A percentile compares a stretch with the other conserved stretches of the same genome.
Evolutionary conservation across 2,329 filamentous ascomycete genomes (phyloP).

Genomic region (Fusarium heterosporum): DNA sequence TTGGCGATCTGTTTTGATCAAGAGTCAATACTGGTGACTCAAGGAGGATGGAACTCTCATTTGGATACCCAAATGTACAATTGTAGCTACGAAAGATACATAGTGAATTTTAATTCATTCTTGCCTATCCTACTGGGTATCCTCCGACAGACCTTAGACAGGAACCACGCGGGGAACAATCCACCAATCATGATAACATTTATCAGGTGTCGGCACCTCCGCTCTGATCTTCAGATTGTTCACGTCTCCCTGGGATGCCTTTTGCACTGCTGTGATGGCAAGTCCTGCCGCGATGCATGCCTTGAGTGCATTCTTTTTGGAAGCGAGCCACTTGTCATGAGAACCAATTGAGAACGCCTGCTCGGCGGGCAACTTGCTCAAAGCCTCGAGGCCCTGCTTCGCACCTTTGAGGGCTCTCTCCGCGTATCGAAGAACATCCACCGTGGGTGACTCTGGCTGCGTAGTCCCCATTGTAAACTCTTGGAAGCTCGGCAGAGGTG

Average conservation of each 20-base stretch:
- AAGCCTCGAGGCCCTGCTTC: slow-evolving; percentile 67
- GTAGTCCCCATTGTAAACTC: slow-evolving; percentile 64
- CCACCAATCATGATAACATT: slow-evolving; percentile 74
- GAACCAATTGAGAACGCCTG: slow-evolving; percentile 68
- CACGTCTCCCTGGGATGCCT: slow-evolving; percentile 59
- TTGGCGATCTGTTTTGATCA: slow-evolving; percentile 9
- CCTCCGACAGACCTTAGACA: slow-evolving; percentile 5
- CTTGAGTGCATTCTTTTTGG: slow-evolving; percentile 70
- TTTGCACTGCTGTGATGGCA: slow-evolving; percentile 70
- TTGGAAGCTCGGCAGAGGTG: slow-evolving; percentile 73
- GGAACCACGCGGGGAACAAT: slow-evolving; percentile 65
- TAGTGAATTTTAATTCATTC: slow-evolving; percentile 29
- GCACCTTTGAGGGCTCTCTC: slow-evolving; percentile 60
- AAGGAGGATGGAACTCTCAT: slow-evolving; percentile 33
- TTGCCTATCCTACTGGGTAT: not conserved
- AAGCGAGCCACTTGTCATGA: slow-evolving; percentile 71
- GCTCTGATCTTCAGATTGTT: slow-evolving; percentile 57
- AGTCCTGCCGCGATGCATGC: slow-evolving; percentile 78
- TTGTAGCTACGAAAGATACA: slow-evolving; percentile 35
- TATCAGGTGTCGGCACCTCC: slow-evolving; percentile 64
- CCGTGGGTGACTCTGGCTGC: slow-evolving; percentile 55
- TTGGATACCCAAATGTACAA: slow-evolving; percentile 46
- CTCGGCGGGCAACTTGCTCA: slow-evolving; percentile 63
- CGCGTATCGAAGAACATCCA: slow-evolving; percentile 59
- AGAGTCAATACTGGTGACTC: slow-evolving; percentile 17